These are phyloP conservation scores for Picea engelmannii DNA, from an alignment of 83 land plant species.

Conservation along the genomic window DNA sequence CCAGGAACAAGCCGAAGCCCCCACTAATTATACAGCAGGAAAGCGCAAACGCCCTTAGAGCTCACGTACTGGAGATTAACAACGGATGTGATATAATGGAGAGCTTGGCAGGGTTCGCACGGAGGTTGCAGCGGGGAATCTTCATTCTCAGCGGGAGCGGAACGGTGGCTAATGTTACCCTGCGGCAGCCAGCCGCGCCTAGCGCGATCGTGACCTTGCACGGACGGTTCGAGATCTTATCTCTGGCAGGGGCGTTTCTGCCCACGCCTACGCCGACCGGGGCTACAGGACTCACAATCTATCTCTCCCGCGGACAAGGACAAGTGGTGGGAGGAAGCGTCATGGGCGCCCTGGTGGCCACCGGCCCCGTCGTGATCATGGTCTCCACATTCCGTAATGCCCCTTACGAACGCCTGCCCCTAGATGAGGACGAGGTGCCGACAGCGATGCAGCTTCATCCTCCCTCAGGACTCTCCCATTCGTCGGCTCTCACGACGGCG, in stretches of 20 bases:
- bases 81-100: slow-evolving; percentile 13
- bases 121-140: not conserved
- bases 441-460: not conserved
- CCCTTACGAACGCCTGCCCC: slow-evolving; percentile 13
- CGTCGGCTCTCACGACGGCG: not conserved
- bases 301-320: slow-evolving; percentile 12
- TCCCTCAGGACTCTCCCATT: not conserved
- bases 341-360: slow-evolving; percentile 15
- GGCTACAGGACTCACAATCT: slow-evolving; percentile 5
- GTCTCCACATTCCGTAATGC: slow-evolving; percentile 13
- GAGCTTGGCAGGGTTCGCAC: slow-evolving; percentile 17
- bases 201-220: not conserved
- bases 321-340: slow-evolving; percentile 18
- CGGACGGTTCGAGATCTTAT: slow-evolving; percentile 12
- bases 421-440: slow-evolving; percentile 8
- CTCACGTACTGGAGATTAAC: slow-evolving; percentile 13
- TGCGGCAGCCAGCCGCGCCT: not conserved
- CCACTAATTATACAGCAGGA: slow-evolving; percentile 14
- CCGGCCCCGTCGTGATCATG: slow-evolving; percentile 19
- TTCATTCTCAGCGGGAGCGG: not conserved
- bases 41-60: slow-evolving; percentile 9
- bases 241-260: slow-evolving; percentile 6
- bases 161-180: not conserved
- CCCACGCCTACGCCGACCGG: not conserved
- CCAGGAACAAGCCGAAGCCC: slow-evolving; percentile 15